phyloP scores from a whole-genome alignment of 2,329 filamentous ascomycete species.

The Gnomoniopsis sp. region DNA sequence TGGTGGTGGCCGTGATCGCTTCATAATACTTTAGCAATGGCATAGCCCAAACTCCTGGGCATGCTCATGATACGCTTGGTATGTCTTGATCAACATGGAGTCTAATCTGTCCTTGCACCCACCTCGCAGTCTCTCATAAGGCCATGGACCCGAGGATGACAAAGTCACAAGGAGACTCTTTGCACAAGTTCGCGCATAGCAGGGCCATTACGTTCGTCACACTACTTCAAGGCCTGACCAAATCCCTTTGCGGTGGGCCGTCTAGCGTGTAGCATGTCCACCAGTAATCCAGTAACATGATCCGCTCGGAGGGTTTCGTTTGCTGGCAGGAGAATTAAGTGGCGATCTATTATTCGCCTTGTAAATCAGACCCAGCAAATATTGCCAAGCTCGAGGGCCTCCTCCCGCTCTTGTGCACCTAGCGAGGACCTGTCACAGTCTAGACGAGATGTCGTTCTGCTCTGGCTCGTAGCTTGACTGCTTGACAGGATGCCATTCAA shows the following conservation, averaged over 20 bases:
- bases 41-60: background rate
- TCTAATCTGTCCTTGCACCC: background rate
- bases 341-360: constrained; percentile 15
- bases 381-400: constrained; percentile 7
- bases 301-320: constrained; percentile 1
- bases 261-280: constrained; percentile 15
- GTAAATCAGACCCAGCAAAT: constrained; percentile 22
- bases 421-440: constrained; percentile 18
- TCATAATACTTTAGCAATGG: background rate
- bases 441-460: background rate
- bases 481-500: too few species aligned
- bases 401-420: background rate
- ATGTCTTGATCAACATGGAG: background rate
- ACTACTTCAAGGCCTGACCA: background rate
- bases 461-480: background rate
- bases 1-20: background rate
- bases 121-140: background rate
- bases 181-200: background rate
- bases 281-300: constrained; percentile 16
- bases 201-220: background rate
- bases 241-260: constrained; percentile 12
- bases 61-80: background rate
- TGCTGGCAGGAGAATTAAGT: constrained; percentile 9
- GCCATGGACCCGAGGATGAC: background rate
- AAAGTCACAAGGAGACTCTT: background rate